Evolutionary conservation across 2,329 filamentous ascomycete species (phyloP).

Genomic region (Verticillium dahliae): DNA sequence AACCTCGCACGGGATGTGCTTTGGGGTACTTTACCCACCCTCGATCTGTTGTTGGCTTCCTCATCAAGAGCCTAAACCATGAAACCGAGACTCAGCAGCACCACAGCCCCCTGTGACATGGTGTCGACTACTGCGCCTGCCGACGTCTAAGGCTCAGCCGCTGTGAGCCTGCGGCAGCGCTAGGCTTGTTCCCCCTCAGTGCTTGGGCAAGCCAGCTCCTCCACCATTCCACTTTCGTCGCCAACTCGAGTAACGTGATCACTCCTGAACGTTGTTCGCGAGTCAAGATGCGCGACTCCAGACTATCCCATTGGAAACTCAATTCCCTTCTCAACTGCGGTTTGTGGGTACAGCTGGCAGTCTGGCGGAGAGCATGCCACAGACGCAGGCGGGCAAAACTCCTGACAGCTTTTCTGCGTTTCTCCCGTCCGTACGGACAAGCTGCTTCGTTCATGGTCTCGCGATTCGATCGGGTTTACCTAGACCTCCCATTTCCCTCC

Average conservation of each 20-base stretch:
- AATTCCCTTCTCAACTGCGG: conserved; percentile 12
- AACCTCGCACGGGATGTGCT: neutral
- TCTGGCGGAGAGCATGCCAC: neutral
- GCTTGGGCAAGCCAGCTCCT: neutral
- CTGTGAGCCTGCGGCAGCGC: neutral
- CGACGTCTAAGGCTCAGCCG: neutral
- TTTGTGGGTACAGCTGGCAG: conserved; percentile 7
- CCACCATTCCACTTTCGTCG: neutral
- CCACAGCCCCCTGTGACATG: neutral
- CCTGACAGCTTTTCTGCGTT: too few species aligned
- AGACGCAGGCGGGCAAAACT: neutral
- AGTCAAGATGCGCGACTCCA: conserved; percentile 3
- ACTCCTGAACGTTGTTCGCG: neutral
- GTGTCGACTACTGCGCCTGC: neutral
- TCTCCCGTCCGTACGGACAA: too few species aligned
- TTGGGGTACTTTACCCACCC: too few species aligned
- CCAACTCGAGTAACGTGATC: neutral
- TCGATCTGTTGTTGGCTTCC: neutral
- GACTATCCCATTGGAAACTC: conserved; percentile 9
- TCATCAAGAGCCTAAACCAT: neutral
- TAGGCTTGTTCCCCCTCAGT: neutral
- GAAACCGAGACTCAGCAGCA: too few species aligned
- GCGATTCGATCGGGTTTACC: neutral
- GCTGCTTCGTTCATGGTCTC: neutral
- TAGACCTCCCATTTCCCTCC: neutral